Percentiles rank a stretch among this genome's conserved stretches.
These are phyloP conservation scores for Penicillium sp. DNA, from an alignment of 2,329 filamentous ascomycete species.

Conservation along the genomic window DNA sequence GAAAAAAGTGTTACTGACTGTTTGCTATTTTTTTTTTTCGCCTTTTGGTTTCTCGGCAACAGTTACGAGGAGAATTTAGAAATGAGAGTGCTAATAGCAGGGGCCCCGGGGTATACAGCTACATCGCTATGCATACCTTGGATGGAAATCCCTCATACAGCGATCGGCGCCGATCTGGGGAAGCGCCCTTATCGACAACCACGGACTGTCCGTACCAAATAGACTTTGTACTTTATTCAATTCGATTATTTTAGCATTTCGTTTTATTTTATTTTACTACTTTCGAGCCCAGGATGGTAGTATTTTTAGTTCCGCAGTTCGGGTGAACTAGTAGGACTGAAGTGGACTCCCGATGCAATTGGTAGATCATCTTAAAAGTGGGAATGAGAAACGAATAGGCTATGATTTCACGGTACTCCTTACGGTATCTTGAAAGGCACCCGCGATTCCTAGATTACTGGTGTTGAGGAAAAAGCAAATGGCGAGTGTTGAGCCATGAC, in stretches of 20 bases:
- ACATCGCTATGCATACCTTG: background rate
- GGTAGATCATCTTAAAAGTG: background rate
- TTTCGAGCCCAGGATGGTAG: background rate
- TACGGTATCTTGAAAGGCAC: too few relatives aligned
- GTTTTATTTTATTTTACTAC: background rate
- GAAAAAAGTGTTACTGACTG: constrained; percentile 2
- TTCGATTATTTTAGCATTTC: background rate
- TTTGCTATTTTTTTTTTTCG: constrained; percentile 1
- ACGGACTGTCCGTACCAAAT: background rate
- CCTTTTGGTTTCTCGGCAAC: too few relatives aligned
- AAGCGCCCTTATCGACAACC: constrained; percentile 1
- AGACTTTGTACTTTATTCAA: background rate
- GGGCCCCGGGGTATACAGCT: background rate
- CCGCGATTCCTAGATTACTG: too few relatives aligned
- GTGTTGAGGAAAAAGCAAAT: too few relatives aligned
- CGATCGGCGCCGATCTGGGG: constrained; percentile 14
- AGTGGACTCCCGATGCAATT: background rate
- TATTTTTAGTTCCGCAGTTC: background rate
- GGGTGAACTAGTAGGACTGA: background rate
- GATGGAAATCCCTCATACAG: background rate
- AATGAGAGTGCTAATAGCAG: background rate
- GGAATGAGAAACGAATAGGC: background rate
- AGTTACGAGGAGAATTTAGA: background rate
- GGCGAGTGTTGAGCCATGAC: constrained; percentile 2
- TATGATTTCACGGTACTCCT: too few relatives aligned